These are phyloP conservation scores for Hypoxylon intermedium DNA, from an alignment of 495 filamentous ascomycete genomes.

Conservation along the genomic window DNA sequence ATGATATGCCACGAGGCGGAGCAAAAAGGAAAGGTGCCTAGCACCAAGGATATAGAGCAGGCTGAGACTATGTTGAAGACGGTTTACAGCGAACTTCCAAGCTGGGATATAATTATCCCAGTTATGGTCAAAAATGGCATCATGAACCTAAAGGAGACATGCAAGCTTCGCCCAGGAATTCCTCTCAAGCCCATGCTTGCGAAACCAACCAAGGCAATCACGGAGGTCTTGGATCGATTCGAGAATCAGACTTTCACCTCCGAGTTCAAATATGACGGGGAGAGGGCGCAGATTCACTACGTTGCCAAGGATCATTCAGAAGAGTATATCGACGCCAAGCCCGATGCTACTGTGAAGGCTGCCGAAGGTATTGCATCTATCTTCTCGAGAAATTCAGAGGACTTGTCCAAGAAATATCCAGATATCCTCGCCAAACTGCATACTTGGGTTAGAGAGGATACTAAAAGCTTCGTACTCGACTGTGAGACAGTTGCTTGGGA, in stretches of 20 bases:
- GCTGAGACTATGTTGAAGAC: conserved; percentile 86
- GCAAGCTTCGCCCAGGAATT: conserved; percentile 92
- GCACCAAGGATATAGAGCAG: conserved; percentile 74
- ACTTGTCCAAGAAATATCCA: conserved; percentile 95
- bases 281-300: conserved; percentile 96
- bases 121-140: conserved; percentile 87
- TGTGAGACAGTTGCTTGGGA: conserved; percentile 99
- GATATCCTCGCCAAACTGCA: conserved; percentile 88
- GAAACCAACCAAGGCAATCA: conserved; percentile 98
- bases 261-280: conserved; percentile 98
- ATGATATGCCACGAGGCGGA: conserved; percentile 81
- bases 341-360: conserved; percentile 58
- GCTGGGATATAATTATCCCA: conserved; percentile 94
- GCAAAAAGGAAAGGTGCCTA: conserved; percentile 69
- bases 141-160: conserved; percentile 76
- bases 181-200: conserved; percentile 99
- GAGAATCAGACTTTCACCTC: conserved; percentile 95
- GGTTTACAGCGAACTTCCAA: conserved; percentile 93
- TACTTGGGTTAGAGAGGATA: conserved; percentile 86
- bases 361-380: conserved; percentile 80
- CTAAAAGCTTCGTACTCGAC: conserved; percentile 93
- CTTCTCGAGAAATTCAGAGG: conserved; percentile 96
- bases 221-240: conserved; percentile 95
- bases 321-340: conserved; percentile 60
- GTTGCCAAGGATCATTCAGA: conserved; percentile 80